Percentiles rank a stretch among this genome's conserved stretches.
Evolutionary conservation across 148 eudicot genomes (phyloP).

Genomic region (Cornus controversa): DNA sequence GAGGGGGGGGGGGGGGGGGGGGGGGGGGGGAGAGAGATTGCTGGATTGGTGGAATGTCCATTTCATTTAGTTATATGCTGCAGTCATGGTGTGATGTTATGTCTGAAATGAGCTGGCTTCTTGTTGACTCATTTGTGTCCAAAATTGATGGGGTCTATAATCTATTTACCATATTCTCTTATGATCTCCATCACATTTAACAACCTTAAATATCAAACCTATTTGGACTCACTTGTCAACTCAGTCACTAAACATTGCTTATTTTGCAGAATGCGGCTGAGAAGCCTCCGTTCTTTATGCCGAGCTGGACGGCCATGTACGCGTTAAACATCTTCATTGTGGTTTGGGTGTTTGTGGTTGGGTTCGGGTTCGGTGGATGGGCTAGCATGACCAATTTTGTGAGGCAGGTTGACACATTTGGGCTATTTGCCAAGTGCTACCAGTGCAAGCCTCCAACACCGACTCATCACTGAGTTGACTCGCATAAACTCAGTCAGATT

Average conservation of each 20-base stretch:
- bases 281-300: conserved; percentile 75
- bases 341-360: conserved; percentile 70
- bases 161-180: background rate
- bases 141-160: background rate
- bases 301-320: conserved; percentile 84
- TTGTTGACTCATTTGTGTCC: background rate
- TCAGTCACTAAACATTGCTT: too few species aligned
- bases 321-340: conserved; percentile 61
- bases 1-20: conserved; percentile 8
- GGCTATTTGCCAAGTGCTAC: conserved; percentile 85
- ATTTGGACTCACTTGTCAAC: too few species aligned
- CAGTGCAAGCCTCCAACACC: conserved; percentile 69
- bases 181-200: background rate
- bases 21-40: background rate
- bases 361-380: conserved; percentile 97
- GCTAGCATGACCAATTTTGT: conserved; percentile 84
- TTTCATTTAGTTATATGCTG: conserved; percentile 36
- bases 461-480: conserved; percentile 20
- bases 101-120: conserved; percentile 24
- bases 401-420: conserved; percentile 79
- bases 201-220: background rate
- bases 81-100: conserved; percentile 16
- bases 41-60: conserved; percentile 26
- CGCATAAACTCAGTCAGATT: background rate
- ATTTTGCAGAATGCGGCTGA: conserved; percentile 79